Evolutionary conservation across 2,329 filamentous ascomycete species (phyloP).

Genomic region (Tolypocladium ovalisporum): DNA sequence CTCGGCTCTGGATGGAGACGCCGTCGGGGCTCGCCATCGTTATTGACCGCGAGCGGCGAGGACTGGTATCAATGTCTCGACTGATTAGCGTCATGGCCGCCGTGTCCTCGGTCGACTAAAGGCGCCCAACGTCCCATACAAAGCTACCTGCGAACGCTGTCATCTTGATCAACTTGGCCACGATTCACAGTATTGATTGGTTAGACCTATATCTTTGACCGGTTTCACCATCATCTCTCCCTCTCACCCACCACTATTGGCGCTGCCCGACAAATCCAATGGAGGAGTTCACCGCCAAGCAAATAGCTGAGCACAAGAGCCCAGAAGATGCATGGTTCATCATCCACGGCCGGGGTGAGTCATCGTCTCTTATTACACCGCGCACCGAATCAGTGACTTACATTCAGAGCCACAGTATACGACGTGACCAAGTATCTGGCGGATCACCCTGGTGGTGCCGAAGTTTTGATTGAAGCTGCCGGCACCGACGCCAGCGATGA

Average conservation of each 20-base stretch:
- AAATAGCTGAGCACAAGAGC: constrained; percentile 38
- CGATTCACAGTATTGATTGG: too few relatives aligned
- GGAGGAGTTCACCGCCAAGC: constrained; percentile 18
- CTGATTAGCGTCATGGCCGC: background rate
- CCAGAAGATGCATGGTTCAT: constrained; percentile 40
- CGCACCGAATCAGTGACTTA: background rate
- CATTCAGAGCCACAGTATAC: constrained; percentile 32
- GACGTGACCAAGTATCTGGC: constrained; percentile 45
- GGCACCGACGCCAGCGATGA: constrained; percentile 70
- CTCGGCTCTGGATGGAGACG: background rate
- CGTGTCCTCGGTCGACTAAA: background rate
- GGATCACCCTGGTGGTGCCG: constrained; percentile 62
- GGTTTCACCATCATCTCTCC: background rate
- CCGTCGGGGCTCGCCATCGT: background rate
- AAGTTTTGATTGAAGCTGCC: constrained; percentile 66
- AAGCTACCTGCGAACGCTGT: too few relatives aligned
- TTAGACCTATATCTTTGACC: too few relatives aligned
- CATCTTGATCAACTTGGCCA: too few relatives aligned
- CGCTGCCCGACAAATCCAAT: background rate
- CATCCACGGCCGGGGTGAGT: constrained; percentile 44
- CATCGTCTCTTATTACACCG: background rate
- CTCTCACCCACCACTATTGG: background rate
- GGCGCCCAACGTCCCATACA: background rate
- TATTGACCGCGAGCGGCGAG: background rate
- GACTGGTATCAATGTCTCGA: background rate